phyloP scores from a whole-genome alignment of 768 basidiomycete species.

The Termitomyces sp. region DNA sequence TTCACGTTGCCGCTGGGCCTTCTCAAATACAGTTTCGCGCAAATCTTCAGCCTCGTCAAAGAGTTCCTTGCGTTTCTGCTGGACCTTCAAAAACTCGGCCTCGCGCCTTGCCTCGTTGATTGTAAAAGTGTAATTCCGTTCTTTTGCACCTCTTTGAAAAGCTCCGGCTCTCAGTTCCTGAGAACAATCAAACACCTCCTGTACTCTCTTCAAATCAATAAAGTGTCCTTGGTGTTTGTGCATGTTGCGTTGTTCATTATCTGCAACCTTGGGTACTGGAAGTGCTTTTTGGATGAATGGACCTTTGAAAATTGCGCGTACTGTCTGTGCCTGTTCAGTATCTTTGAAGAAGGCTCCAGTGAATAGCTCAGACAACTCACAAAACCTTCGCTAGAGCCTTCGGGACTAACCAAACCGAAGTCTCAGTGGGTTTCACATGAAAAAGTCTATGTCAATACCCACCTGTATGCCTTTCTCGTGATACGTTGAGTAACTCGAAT shows the following conservation, averaged over 20 bases:
- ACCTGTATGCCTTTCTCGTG: not conserved
- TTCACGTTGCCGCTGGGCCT: not conserved
- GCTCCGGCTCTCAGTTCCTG: not conserved
- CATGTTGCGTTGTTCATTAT: not conserved
- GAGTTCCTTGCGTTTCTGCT: too few species aligned
- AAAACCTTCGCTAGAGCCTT: not conserved
- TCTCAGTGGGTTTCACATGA: not conserved
- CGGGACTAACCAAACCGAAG: not conserved
- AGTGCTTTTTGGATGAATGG: too few species aligned
- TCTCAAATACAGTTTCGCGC: not conserved
- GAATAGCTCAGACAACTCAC: not conserved
- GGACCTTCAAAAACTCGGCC: not conserved
- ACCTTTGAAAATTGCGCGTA: not conserved
- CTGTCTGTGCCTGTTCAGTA: not conserved
- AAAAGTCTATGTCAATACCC: not conserved
- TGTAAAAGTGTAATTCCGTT: not conserved
- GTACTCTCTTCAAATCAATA: not conserved
- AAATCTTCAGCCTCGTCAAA: not conserved
- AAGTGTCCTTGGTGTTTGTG: not conserved
- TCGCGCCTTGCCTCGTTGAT: slow-evolving; percentile 3
- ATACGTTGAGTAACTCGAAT: not conserved
- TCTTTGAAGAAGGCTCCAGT: not conserved
- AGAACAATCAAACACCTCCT: not conserved
- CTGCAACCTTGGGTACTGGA: not conserved
- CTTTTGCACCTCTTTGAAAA: not conserved